Evolutionary conservation across 257 asterid species (phyloP), one percentile per base, ranked within the genome.

Genomic region (Ligustrum vulgare): DNA sequence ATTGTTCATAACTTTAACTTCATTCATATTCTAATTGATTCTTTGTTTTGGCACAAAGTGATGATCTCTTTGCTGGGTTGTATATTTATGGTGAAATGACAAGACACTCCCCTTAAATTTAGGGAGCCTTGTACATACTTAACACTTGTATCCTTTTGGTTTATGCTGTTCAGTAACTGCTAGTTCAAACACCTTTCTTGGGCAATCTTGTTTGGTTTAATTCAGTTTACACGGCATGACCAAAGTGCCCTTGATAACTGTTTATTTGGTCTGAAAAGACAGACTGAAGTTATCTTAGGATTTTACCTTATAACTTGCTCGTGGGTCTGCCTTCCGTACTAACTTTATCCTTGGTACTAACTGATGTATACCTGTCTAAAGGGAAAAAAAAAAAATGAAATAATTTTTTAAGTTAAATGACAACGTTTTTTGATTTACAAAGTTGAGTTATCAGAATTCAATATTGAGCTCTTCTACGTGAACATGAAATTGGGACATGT

Each of bases 291-390:
- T 70, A 73, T 75, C 73, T 73, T 84, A 71, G 77, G 76, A 58
- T 81, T 78, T 83, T 72, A 80, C 76, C 78, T 78, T 74, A 75
- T 83, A 81, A 72, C 79, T 75, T 81, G 85, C 73, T 80, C 81
- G 84, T 72, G 82, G 84, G 86, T 82, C 86, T 70, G 78, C 82
- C 69, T 75, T 78, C 74, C n/a, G 76, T 77, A 78, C 77, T 77
- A 47, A 75, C 78, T 79, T 0, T 68, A 75, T 76, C 85, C 80
- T 72, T 81, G 66, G 22, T 45, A 45, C 54, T 43, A 43, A 62
- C 77, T 45, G 68, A 32, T 71, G 60, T 43, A 0, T 39, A 11
- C 54, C 54, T 45, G 54, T 45, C n/a, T 12, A 43, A 18, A 12
- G n/a, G 54, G 67, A 64, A n/a, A n/a, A n/a, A 67, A 51, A 69